A percentile compares a stretch with the other conserved stretches of the same genome.
These are phyloP conservation scores for Aspergillus ustus DNA, from an alignment of 2,329 filamentous ascomycete species.

Conservation along the genomic window DNA sequence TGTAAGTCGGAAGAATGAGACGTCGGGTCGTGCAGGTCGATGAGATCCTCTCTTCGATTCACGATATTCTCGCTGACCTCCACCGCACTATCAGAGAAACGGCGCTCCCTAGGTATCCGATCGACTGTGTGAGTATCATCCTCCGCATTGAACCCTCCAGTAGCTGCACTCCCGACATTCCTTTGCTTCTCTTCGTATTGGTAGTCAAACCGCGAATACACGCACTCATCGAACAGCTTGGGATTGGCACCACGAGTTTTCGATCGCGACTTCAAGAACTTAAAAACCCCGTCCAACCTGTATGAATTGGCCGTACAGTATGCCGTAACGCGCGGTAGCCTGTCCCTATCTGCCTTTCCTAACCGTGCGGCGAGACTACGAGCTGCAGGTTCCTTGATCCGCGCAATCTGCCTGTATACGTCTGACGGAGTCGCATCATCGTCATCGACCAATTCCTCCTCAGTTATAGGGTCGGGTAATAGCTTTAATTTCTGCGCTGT, in stretches of 20 bases:
- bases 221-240: slow-evolving; percentile 95
- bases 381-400: slow-evolving; percentile 95
- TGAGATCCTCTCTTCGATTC: slow-evolving; percentile 63
- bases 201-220: slow-evolving; percentile 94
- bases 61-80: slow-evolving; percentile 66
- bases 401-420: slow-evolving; percentile 96
- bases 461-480: slow-evolving; percentile 86
- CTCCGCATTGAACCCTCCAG: slow-evolving; percentile 36
- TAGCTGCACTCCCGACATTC: slow-evolving; percentile 28
- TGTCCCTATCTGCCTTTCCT: slow-evolving; percentile 88
- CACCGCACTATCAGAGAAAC: slow-evolving; percentile 71
- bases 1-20: slow-evolving; percentile 33
- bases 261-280: slow-evolving; percentile 83
- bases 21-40: slow-evolving; percentile 60
- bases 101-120: slow-evolving; percentile 60
- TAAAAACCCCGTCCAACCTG: slow-evolving; percentile 85
- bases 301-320: slow-evolving; percentile 96
- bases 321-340: slow-evolving; percentile 87
- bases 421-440: slow-evolving; percentile 83
- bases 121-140: slow-evolving; percentile 29
- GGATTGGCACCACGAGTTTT: slow-evolving; percentile 80
- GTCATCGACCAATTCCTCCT: slow-evolving; percentile 78
- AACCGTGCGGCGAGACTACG: slow-evolving; percentile 87
- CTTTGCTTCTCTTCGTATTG: slow-evolving; percentile 54
- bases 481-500: slow-evolving; percentile 97